phyloP scores from a whole-genome alignment of 179 eudicot species.

The Gypsophila paniculata region DNA sequence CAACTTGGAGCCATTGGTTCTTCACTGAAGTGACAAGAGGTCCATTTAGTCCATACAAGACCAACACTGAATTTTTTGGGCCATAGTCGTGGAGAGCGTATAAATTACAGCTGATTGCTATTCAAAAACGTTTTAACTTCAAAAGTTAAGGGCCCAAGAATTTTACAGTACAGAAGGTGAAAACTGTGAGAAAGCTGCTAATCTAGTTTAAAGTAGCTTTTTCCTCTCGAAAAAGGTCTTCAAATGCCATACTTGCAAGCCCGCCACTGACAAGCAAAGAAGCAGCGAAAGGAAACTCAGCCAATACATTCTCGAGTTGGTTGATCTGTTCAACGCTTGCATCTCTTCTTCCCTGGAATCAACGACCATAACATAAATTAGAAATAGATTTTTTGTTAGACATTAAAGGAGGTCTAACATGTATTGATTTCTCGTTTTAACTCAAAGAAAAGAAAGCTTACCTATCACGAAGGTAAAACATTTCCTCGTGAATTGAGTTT shows the following conservation, averaged over 20 bases:
- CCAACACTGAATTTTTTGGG: not conserved
- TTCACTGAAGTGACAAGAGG: not conserved
- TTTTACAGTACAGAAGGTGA: slow-evolving; percentile 18
- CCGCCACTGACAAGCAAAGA: slow-evolving; percentile 67
- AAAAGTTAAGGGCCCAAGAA: slow-evolving; percentile 10
- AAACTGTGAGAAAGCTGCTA: not conserved
- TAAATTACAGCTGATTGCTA: slow-evolving; percentile 9
- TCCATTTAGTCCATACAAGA: not conserved
- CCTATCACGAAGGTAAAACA: slow-evolving; percentile 95
- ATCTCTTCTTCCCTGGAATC: slow-evolving; percentile 75
- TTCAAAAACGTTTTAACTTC: not conserved
- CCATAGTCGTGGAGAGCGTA: slow-evolving; percentile 1
- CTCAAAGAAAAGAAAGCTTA: slow-evolving; percentile 18
- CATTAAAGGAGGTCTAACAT: not conserved
- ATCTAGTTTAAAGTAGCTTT: slow-evolving; percentile 56
- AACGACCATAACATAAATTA: not conserved
- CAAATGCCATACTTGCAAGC: slow-evolving; percentile 69
- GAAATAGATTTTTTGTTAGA: no score
- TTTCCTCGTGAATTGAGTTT: slow-evolving; percentile 75
- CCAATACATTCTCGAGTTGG: slow-evolving; percentile 82
- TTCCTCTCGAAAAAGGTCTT: slow-evolving; percentile 77
- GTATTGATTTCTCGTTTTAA: not conserved
- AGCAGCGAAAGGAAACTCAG: slow-evolving; percentile 62
- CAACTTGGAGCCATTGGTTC: not conserved
- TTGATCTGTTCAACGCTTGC: slow-evolving; percentile 64